A percentile compares a stretch with the other conserved stretches of the same genome.
Conservation (phyloP, 148 eudicot species). For the Vaccinium myrtillus region DNA sequence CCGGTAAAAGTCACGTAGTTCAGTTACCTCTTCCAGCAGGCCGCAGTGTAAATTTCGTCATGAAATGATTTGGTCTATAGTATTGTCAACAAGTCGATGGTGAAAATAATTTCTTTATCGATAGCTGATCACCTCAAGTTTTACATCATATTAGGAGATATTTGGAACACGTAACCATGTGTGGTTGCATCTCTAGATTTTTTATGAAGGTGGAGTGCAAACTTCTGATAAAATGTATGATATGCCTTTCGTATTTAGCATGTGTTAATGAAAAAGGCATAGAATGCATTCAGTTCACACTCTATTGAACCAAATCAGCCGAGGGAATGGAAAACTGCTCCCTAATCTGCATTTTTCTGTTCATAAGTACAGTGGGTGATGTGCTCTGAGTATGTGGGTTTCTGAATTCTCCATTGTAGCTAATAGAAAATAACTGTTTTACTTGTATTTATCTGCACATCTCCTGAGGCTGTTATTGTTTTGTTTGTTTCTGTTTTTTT, state of each 20-base stretch:
- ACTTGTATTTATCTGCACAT: background rate
- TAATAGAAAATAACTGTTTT: background rate
- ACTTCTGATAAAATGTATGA: background rate
- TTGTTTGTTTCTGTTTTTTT: conserved; percentile 6
- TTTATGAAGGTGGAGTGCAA: background rate
- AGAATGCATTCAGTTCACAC: background rate
- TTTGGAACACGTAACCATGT: background rate
- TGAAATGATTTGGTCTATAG: background rate
- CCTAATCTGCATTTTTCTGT: background rate
- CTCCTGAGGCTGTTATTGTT: background rate
- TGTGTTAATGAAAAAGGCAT: background rate
- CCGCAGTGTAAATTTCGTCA: background rate
- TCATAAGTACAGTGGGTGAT: background rate
- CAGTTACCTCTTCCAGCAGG: background rate
- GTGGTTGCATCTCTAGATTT: background rate
- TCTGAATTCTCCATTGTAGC: background rate
- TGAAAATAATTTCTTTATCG: background rate
- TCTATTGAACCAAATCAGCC: background rate
- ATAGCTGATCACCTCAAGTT: background rate
- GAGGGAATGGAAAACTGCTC: background rate
- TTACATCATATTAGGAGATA: background rate
- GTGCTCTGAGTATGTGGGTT: background rate
- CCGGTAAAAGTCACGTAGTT: background rate
- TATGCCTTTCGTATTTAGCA: background rate
- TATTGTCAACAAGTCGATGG: background rate